Conservation (phyloP, 345 rosid genomes). For the Carallia pectinifolia region DNA sequence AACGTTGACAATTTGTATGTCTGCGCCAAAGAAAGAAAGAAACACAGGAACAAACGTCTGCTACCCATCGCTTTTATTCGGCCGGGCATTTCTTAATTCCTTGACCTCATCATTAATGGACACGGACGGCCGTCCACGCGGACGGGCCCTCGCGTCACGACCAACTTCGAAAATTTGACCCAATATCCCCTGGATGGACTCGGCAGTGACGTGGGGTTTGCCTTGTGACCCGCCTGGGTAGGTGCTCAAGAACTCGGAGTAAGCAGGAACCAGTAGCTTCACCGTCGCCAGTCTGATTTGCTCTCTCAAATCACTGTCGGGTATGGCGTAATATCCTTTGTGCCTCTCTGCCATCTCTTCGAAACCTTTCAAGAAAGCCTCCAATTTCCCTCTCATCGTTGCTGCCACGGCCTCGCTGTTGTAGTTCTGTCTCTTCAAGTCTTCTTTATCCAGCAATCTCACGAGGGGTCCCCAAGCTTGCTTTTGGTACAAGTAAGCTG, state of each 20-base stretch:
- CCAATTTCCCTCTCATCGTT: constrained; percentile 33
- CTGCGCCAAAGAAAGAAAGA: background rate
- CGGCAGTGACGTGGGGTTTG: constrained; percentile 32
- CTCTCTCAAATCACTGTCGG: constrained; percentile 50
- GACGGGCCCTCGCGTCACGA: constrained; percentile 31
- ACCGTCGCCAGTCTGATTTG: constrained; percentile 50
- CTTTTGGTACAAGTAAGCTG: constrained; percentile 57
- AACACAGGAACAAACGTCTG: background rate
- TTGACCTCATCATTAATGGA: constrained; percentile 22
- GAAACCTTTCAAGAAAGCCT: constrained; percentile 40
- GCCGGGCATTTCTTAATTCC: constrained; percentile 32
- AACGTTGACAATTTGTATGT: background rate
- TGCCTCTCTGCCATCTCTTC: constrained; percentile 45
- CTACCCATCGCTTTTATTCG: constrained; percentile 22
- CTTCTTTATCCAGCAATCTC: constrained; percentile 37
- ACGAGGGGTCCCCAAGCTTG: constrained; percentile 52
- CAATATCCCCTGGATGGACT: constrained; percentile 27
- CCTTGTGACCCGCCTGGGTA: constrained; percentile 15
- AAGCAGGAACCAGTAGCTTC: constrained; percentile 44
- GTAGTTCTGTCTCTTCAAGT: constrained; percentile 7
- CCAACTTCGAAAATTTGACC: constrained; percentile 32
- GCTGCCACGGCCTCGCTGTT: constrained; percentile 3
- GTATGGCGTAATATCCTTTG: constrained; percentile 30
- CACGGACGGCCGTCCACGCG: constrained; percentile 11
- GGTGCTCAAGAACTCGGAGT: constrained; percentile 34